Evolutionary conservation across 2,329 filamentous ascomycete genomes (phyloP).

Genomic region (Fusarium hostae): DNA sequence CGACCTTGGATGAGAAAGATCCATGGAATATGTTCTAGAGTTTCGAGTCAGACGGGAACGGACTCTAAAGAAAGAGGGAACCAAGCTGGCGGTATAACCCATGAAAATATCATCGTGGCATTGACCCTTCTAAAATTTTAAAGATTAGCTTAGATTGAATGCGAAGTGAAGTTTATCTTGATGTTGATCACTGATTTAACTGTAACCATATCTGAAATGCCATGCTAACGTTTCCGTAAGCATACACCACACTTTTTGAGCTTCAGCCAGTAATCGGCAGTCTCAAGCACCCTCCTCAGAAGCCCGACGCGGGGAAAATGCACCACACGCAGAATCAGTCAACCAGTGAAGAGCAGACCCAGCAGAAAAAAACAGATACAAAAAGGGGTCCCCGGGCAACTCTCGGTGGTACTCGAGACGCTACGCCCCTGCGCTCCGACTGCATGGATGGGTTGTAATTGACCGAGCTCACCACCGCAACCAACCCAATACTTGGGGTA

Average conservation of each 20-base stretch:
- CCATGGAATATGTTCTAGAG: slow-evolving; percentile 18
- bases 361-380: background rate
- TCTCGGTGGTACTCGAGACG: slow-evolving; percentile 50
- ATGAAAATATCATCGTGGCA: background rate
- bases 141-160: background rate
- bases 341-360: background rate
- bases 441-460: slow-evolving; percentile 45
- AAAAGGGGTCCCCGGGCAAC: slow-evolving; percentile 41
- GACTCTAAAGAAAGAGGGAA: slow-evolving; percentile 12
- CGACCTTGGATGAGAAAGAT: too few species aligned
- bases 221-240: background rate
- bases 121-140: background rate
- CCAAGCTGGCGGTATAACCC: slow-evolving; percentile 21
- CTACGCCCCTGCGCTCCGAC: slow-evolving; percentile 39
- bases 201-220: background rate
- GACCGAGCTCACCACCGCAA: slow-evolving; percentile 41
- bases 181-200: background rate
- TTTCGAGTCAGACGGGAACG: slow-evolving; percentile 8
- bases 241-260: background rate
- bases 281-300: slow-evolving; percentile 13
- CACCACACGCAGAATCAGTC: background rate
- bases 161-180: background rate
- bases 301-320: slow-evolving; percentile 38
- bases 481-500: slow-evolving; percentile 23
- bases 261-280: slow-evolving; percentile 5